Evolutionary conservation across 2,329 filamentous ascomycete genomes (phyloP).

Genomic region (Alternaria brassicae): DNA sequence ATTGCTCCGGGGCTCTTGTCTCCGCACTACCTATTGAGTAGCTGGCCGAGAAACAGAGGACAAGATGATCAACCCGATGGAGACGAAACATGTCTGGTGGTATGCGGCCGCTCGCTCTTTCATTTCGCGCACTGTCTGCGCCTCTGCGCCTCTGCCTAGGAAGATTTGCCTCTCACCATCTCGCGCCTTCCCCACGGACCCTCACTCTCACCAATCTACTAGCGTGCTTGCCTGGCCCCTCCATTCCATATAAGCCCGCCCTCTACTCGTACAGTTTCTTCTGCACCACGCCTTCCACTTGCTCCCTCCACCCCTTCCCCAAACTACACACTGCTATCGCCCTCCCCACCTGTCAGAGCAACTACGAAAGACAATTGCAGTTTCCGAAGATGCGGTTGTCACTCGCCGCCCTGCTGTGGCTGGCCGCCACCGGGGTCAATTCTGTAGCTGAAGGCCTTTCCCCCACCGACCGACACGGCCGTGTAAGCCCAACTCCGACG

Average conservation of each 20-base stretch:
- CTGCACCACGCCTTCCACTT: not conserved
- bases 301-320: not conserved
- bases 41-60: not conserved
- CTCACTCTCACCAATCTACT: not conserved
- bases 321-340: not conserved
- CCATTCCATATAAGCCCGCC: not conserved
- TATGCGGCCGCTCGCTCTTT: not conserved
- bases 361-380: not conserved
- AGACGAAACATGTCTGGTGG: not conserved
- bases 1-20: not conserved
- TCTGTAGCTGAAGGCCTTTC: slow-evolving; percentile 14
- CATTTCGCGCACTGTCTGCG: not conserved
- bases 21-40: not conserved
- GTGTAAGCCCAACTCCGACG: not conserved
- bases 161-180: not conserved
- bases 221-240: not conserved
- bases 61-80: not conserved
- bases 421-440: not conserved
- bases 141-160: not conserved
- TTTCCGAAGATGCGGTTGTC: not conserved
- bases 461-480: not conserved
- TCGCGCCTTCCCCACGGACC: not conserved
- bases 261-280: not conserved
- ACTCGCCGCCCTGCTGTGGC: not conserved
- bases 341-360: not conserved